Percentiles rank a stretch among this genome's conserved stretches.
These are phyloP conservation scores for Alopecurus myosuroides DNA, from an alignment of 176 grass and related monocot species.

Conservation along the genomic window DNA sequence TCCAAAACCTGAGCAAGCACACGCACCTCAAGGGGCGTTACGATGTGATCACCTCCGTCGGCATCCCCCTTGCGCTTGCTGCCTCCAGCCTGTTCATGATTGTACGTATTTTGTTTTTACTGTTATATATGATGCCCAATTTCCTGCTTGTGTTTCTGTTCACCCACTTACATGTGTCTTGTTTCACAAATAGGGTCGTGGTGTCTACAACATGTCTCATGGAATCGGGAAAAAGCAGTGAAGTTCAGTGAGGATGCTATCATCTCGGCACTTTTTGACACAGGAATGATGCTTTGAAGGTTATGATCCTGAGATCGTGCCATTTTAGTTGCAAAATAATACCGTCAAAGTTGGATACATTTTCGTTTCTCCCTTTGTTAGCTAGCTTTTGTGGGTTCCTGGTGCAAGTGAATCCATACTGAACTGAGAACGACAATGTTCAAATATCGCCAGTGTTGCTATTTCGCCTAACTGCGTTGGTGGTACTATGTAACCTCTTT, in stretches of 20 bases:
- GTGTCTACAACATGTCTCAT: conserved; percentile 55
- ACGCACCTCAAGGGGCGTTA: conserved; percentile 60
- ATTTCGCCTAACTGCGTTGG: not conserved
- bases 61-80: conserved; percentile 54
- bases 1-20: conserved; percentile 53
- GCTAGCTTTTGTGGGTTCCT: conserved; percentile 6
- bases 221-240: conserved; percentile 58
- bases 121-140: not conserved
- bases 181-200: conserved; percentile 35
- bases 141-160: not conserved
- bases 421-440: too few relatives aligned
- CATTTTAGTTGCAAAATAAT: conserved; percentile 34
- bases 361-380: not conserved
- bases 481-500: too few relatives aligned
- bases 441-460: not conserved
- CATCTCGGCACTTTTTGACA: not conserved
- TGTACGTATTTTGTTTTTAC: conserved; percentile 13
- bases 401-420: not conserved
- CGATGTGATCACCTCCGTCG: conserved; percentile 52
- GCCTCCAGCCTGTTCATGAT: conserved; percentile 40
- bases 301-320: not conserved
- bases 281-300: not conserved
- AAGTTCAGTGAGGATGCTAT: not conserved
- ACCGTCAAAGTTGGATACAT: not conserved
- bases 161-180: not conserved